Evolutionary conservation across 148 eudicot species (phyloP).

Genomic region (Pouteria glomerata): DNA sequence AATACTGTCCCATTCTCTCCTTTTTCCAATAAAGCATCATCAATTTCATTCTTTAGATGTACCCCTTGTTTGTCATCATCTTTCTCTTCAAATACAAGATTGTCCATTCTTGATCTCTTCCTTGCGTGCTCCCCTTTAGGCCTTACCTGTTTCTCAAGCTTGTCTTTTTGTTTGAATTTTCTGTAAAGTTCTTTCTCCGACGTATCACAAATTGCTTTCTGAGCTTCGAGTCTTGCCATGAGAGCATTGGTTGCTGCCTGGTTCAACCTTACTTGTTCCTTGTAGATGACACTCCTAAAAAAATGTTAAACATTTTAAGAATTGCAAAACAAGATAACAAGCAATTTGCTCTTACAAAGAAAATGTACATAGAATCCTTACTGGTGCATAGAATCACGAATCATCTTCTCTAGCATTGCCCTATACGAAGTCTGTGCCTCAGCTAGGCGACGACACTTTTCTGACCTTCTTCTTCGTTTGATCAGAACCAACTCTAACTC

Average conservation of each 20-base stretch:
- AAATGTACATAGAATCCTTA: slow-evolving; percentile 36
- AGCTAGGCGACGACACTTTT: slow-evolving; percentile 76
- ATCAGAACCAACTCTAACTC: slow-evolving; percentile 70
- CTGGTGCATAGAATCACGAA: slow-evolving; percentile 98
- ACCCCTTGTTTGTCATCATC: slow-evolving; percentile 25
- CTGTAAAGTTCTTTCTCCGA: slow-evolving; percentile 77
- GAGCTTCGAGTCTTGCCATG: slow-evolving; percentile 94
- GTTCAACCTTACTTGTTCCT: slow-evolving; percentile 78
- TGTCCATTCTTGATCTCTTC: slow-evolving; percentile 72
- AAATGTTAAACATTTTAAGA: neutral
- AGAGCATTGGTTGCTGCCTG: slow-evolving; percentile 84
- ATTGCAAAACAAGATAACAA: too few species aligned
- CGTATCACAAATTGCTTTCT: slow-evolving; percentile 73
- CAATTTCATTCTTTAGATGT: neutral
- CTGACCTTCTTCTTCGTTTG: slow-evolving; percentile 65
- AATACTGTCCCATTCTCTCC: neutral
- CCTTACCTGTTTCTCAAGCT: slow-evolving; percentile 60
- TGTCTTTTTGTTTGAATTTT: slow-evolving; percentile 64
- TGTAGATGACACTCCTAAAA: slow-evolving; percentile 81
- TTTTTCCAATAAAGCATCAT: slow-evolving; percentile 1
- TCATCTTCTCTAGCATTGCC: slow-evolving; percentile 88
- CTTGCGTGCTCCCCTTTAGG: slow-evolving; percentile 64
- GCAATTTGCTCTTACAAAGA: too few species aligned
- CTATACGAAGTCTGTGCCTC: slow-evolving; percentile 84
- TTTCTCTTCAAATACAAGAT: slow-evolving; percentile 40